These are phyloP conservation scores for Lizonia empirigonia DNA, from an alignment of 2,329 filamentous ascomycete species.

Conservation along the genomic window DNA sequence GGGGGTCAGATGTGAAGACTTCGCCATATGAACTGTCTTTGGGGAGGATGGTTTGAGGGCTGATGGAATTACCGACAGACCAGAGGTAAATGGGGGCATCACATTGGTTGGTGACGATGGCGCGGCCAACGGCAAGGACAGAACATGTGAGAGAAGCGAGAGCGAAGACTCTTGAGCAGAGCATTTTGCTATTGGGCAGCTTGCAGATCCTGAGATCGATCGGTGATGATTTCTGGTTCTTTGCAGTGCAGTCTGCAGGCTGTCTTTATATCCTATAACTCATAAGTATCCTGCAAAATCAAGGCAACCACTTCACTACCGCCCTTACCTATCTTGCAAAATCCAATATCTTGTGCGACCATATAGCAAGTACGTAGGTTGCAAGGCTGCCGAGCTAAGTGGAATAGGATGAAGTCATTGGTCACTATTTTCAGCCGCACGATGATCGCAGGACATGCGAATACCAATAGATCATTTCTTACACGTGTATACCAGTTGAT, in stretches of 20 bases:
- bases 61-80: constrained; percentile 33
- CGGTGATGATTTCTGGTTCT: background rate
- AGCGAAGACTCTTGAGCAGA: constrained; percentile 7
- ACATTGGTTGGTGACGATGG: constrained; percentile 42
- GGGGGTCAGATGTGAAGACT: constrained; percentile 24
- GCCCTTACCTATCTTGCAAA: background rate
- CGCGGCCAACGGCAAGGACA: constrained; percentile 32
- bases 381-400: constrained; percentile 9
- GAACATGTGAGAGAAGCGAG: background rate
- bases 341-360: constrained; percentile 8
- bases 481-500: background rate
- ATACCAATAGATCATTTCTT: constrained; percentile 11
- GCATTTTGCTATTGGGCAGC: background rate
- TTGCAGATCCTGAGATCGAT: background rate
- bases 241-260: background rate
- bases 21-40: constrained; percentile 38
- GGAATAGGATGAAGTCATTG: constrained; percentile 22
- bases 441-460: constrained; percentile 15
- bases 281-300: background rate
- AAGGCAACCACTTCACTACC: background rate
- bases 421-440: constrained; percentile 21
- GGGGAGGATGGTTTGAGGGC: constrained; percentile 21
- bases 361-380: constrained; percentile 12
- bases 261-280: background rate
- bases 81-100: constrained; percentile 36